Evolutionary conservation across 352 stramenopile genomes (phyloP).

Genomic region (Globisporangium recalcitrans): DNA sequence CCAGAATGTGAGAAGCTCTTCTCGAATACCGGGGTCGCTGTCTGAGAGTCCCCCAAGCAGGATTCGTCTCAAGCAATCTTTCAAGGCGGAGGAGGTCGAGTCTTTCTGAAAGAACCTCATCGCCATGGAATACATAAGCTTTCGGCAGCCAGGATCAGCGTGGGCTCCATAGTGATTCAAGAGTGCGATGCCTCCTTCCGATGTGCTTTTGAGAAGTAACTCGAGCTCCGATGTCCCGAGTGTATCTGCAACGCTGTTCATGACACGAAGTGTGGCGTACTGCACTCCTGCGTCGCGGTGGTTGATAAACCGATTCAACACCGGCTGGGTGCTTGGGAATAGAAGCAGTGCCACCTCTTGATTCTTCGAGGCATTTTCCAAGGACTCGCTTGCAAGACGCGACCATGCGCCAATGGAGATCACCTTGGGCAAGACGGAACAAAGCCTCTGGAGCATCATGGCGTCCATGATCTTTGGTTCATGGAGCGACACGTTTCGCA

Average conservation of each 20-base stretch:
- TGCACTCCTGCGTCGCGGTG: constrained; percentile 53
- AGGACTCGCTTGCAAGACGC: constrained; percentile 36
- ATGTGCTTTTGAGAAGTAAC: constrained; percentile 22
- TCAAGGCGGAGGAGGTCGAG: constrained; percentile 7
- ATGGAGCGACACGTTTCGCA: constrained; percentile 63
- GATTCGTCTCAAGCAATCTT: constrained; percentile 25
- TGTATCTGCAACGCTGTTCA: constrained; percentile 31
- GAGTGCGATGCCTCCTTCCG: constrained; percentile 34
- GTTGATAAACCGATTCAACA: constrained; percentile 42
- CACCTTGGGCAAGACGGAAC: constrained; percentile 59
- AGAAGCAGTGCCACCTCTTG: constrained; percentile 27
- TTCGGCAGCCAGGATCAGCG: constrained; percentile 29
- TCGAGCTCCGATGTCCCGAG: constrained; percentile 24
- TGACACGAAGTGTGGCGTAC: constrained; percentile 32
- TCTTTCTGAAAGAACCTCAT: constrained; percentile 31
- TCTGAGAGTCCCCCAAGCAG: constrained; percentile 55
- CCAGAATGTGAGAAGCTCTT: constrained; percentile 47
- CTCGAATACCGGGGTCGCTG: constrained; percentile 32
- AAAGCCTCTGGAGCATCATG: constrained; percentile 67
- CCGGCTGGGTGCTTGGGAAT: constrained; percentile 44
- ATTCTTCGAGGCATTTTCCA: constrained; percentile 44
- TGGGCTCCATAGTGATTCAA: constrained; percentile 34
- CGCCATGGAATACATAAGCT: constrained; percentile 37
- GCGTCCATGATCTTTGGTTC: constrained; percentile 47
- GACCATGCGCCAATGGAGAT: constrained; percentile 56